Evolutionary conservation across 2,329 filamentous ascomycete species (phyloP).

Genomic region (Ustilaginoidea virens): DNA sequence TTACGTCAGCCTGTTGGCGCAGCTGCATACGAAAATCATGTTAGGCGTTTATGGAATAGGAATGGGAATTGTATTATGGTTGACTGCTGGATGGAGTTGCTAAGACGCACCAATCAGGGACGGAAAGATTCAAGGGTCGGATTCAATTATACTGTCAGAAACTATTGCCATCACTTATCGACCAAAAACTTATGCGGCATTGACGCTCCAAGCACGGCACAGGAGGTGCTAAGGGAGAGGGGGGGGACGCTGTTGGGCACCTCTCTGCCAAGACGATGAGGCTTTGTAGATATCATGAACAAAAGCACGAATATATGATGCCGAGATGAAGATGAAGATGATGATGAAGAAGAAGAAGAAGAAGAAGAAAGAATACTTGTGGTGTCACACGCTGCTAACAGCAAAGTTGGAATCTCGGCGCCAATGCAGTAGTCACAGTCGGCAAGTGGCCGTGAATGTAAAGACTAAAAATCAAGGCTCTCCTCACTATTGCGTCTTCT

Average conservation of each 20-base stretch:
- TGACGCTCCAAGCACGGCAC: conserved; percentile 6
- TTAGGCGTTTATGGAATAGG: conserved; percentile 10
- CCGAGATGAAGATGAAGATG: background rate
- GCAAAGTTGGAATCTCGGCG: background rate
- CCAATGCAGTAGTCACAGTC: too few relatives aligned
- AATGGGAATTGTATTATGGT: conserved; percentile 1
- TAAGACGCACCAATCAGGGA: too few relatives aligned
- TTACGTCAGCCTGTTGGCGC: conserved; percentile 8
- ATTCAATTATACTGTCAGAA: conserved; percentile 1
- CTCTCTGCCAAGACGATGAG: conserved; percentile 1
- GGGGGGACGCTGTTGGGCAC: too few relatives aligned
- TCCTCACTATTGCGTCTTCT: conserved; percentile 37
- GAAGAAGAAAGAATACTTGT: background rate
- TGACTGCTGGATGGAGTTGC: too few relatives aligned
- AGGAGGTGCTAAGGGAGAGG: too few relatives aligned
- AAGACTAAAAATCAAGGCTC: too few relatives aligned
- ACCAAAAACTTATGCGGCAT: conserved; percentile 9
- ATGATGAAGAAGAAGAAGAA: too few relatives aligned
- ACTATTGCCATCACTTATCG: conserved; percentile 8
- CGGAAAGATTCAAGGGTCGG: too few relatives aligned
- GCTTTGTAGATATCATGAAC: conserved; percentile 7
- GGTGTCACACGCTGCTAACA: too few relatives aligned
- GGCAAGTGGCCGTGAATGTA: too few relatives aligned
- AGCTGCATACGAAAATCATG: conserved; percentile 13
- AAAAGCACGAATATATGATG: conserved; percentile 2